Base-by-base conservation (phyloP, 805 yeast genomes). In the Wickerhamomyces queroliae region DNA sequence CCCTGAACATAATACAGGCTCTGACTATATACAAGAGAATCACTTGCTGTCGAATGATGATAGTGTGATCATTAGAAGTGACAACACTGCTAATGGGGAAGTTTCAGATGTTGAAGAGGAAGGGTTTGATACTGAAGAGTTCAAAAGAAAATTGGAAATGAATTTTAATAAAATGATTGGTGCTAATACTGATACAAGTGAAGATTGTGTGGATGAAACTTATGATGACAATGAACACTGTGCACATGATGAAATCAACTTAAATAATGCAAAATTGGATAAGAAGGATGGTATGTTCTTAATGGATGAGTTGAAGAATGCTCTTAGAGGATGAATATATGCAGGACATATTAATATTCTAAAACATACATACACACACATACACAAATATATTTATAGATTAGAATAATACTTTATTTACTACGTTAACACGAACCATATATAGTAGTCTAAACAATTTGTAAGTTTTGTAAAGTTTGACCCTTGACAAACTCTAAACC, bases 401-500 rank as follows among this genome's bases (percentile, higher is more conserved):
- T n/a, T n/a, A n/a, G n/a, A n/a, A n/a, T n/a, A n/a, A n/a, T n/a
- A n/a, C n/a, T n/a, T n/a, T n/a, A n/a, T n/a, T n/a, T n/a, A n/a
- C n/a, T n/a, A n/a, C n/a, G n/a, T n/a, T n/a, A n/a, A n/a, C n/a
- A n/a, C n/a, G n/a, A n/a, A n/a, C n/a, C n/a, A 22, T 37, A 15
- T 17, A 32, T 24, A 18, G 9, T 21, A 21, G 24, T 38, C 34
- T 48, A 60, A 28, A 63, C 17, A 22, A 61, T 48, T 28, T 47
- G 45, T 21, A 53, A 49, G 37, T 57, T 46, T n/a, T 46, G 47
- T 27, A 66, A 67, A 3, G 47, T 34, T 36, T 69, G 62, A 16
- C 80, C 89, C 42, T 67, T 69, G 41, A 72, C 78, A 41, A 60
- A 57, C 37, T 73, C 79, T 38, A 85, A 66, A 2, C 82, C 83